Evolutionary conservation across 2,329 filamentous ascomycete species (phyloP).

Genomic region (Apiospora pterosperma): DNA sequence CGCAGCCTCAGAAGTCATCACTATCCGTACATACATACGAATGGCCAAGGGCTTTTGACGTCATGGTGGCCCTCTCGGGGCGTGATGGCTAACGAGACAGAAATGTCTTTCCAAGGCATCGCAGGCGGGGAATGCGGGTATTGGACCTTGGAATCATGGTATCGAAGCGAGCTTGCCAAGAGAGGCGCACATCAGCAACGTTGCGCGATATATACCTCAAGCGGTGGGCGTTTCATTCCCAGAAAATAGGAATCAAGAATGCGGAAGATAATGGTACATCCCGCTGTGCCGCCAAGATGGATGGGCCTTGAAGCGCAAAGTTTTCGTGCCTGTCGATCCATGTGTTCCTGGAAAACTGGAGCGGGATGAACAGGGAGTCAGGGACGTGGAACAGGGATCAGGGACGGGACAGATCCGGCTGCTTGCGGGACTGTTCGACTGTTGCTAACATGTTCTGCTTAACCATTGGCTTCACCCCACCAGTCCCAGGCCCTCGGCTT

Average conservation of each 20-base stretch:
- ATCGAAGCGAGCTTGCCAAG: neutral
- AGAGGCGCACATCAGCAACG: neutral
- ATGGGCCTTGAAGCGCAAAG: slow-evolving; percentile 1
- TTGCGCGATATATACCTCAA: neutral
- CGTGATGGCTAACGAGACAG: neutral
- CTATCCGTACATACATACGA: neutral
- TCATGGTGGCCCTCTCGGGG: neutral
- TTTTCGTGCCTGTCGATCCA: neutral
- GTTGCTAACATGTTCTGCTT: too few relatives aligned
- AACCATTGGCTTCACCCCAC: neutral
- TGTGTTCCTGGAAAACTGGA: neutral
- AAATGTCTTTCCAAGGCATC: neutral
- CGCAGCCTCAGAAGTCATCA: neutral
- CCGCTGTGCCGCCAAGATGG: too few relatives aligned
- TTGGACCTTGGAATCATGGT: neutral
- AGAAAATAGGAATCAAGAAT: neutral
- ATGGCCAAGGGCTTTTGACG: neutral
- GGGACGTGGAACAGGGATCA: too few relatives aligned
- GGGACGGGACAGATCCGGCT: neutral
- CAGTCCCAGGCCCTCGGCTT: neutral
- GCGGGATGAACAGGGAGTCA: neutral
- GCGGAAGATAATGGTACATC: neutral
- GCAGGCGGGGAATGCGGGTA: neutral
- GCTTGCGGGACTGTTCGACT: neutral
- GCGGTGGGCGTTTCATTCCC: neutral